These are phyloP conservation scores for Lactarius hatsudake DNA, from an alignment of 768 basidiomycete genomes.

Conservation along the genomic window DNA sequence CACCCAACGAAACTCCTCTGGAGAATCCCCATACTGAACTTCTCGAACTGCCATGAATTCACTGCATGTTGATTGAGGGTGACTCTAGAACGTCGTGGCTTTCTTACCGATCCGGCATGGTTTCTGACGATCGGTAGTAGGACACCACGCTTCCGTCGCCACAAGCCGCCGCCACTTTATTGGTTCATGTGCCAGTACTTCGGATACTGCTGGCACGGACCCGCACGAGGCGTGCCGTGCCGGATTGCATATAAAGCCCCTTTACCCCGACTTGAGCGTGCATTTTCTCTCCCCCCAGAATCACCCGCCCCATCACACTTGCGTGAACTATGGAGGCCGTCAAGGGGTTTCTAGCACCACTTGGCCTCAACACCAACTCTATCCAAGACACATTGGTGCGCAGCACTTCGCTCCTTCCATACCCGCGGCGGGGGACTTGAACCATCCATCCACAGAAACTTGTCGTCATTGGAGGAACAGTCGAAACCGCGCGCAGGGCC, in stretches of 20 bases:
- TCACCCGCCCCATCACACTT: conserved; percentile 22
- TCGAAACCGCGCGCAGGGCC: conserved; percentile 78
- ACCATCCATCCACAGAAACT: conserved; percentile 58
- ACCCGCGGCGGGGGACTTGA: not conserved
- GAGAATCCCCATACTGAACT: conserved; percentile 12
- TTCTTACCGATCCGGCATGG: conserved; percentile 19
- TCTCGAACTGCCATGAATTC: conserved; percentile 10
- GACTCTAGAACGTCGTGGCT: conserved; percentile 13
- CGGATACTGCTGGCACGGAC: conserved; percentile 3
- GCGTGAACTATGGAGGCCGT: conserved; percentile 57
- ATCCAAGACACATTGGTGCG: conserved; percentile 77
- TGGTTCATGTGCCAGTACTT: not conserved
- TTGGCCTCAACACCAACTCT: conserved; percentile 60
- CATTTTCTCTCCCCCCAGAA: conserved; percentile 21
- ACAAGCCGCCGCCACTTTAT: conserved; percentile 1
- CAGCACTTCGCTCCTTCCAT: conserved; percentile 9
- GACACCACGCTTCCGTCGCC: not conserved
- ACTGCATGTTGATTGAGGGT: conserved; percentile 21
- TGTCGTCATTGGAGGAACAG: conserved; percentile 86
- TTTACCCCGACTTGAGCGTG: conserved; percentile 16
- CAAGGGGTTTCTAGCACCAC: conserved; percentile 68
- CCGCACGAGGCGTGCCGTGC: conserved; percentile 28
- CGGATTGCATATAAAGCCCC: conserved; percentile 25
- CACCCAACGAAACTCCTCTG: conserved; percentile 3
- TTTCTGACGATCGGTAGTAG: conserved; percentile 5